Evolutionary conservation across 192 early-diverging fungal species (phyloP).

Genomic region (Dissophora globulifera): DNA sequence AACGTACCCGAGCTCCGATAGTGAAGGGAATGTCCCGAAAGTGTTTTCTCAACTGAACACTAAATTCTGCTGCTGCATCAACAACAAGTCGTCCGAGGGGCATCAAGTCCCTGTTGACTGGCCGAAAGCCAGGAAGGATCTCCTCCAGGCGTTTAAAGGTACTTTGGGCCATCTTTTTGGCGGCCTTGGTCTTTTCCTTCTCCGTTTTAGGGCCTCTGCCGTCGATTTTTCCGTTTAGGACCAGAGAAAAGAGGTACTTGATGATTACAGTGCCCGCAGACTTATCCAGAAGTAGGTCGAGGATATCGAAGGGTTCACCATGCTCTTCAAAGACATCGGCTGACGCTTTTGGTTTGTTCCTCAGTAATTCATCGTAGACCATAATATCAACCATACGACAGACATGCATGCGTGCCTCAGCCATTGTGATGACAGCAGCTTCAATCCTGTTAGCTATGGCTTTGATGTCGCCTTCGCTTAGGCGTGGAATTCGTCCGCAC

Average conservation of each 20-base stretch:
- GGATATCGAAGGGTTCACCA: neutral
- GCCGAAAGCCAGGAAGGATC: neutral
- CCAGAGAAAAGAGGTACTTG: neutral
- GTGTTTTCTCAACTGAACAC: neutral
- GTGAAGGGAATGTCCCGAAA: constrained; percentile 1
- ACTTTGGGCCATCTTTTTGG: neutral
- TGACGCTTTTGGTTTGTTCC: too few relatives aligned
- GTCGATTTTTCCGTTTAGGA: constrained; percentile 1
- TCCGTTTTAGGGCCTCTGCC: neutral
- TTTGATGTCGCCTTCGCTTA: too few relatives aligned
- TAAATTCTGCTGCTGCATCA: neutral
- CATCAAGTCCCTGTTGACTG: too few relatives aligned
- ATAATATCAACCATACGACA: neutral
- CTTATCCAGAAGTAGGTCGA: constrained; percentile 1
- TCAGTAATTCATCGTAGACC: neutral
- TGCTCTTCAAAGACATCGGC: too few relatives aligned
- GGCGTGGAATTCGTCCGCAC: too few relatives aligned
- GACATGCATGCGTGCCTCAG: too few relatives aligned
- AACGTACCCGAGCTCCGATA: too few relatives aligned
- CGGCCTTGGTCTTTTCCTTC: constrained; percentile 14
- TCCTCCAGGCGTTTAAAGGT: neutral
- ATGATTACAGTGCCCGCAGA: neutral
- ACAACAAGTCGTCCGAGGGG: too few relatives aligned
- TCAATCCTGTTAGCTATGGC: too few relatives aligned
- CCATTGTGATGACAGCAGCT: too few relatives aligned